Percentiles rank a stretch among this genome's conserved stretches.
phyloP scores from a whole-genome alignment of 163 green algal genomes.

The Scenedesmus sp. region DNA sequence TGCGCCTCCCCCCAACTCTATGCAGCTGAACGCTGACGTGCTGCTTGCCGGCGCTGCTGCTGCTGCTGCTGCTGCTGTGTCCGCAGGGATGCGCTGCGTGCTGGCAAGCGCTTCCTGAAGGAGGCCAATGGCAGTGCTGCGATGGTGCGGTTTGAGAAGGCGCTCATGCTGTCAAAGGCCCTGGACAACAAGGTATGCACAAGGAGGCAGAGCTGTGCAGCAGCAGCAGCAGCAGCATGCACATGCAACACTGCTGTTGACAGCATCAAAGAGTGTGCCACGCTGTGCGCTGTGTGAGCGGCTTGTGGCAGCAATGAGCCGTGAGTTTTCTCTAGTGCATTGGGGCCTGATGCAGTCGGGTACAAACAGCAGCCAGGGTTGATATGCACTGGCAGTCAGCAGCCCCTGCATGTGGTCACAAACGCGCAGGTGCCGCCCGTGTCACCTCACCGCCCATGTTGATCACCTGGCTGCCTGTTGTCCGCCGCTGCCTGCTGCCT shows the following conservation, averaged over 20 bases:
- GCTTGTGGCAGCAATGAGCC: neutral
- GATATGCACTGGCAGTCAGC: neutral
- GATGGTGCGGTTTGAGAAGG: constrained; percentile 94
- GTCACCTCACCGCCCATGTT: too few species aligned
- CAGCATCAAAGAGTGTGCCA: too few species aligned
- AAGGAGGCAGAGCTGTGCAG: neutral
- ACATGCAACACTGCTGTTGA: neutral
- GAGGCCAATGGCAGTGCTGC: constrained; percentile 82
- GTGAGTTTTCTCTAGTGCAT: too few species aligned
- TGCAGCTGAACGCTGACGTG: too few species aligned
- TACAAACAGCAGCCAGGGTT: neutral
- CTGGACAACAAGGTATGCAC: constrained; percentile 71
- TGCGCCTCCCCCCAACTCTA: too few species aligned
- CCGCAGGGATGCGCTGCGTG: constrained; percentile 75
- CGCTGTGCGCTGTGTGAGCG: neutral
- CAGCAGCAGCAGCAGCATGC: neutral
- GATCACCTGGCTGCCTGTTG: too few species aligned
- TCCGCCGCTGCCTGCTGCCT: too few species aligned
- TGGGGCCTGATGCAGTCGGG: too few species aligned
- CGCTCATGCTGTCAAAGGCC: constrained; percentile 90
- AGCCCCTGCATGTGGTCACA: too few species aligned
- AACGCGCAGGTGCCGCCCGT: too few species aligned
- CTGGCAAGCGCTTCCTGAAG: constrained; percentile 89
- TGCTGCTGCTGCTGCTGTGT: neutral
- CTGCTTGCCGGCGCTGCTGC: neutral